Base-by-base conservation (phyloP, 352 stramenopile genomes). In the Phytophthora citrophthora region DNA sequence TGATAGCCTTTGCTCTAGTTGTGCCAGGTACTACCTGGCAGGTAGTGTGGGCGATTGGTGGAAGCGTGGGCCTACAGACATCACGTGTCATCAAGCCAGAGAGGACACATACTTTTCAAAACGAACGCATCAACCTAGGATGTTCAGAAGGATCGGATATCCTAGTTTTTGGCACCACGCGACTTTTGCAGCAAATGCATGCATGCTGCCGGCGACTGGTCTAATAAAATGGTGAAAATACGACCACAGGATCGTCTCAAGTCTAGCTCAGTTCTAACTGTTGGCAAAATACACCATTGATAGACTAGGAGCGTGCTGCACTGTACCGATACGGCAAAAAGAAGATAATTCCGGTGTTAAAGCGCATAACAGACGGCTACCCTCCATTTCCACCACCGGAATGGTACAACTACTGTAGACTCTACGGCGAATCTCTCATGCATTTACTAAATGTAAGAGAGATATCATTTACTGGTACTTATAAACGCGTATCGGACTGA, bases 71-170 rank as follows among this genome's bases (percentile, higher is more conserved):
- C 27, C 18, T 11, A 11, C 6, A 32, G 11, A 6, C 7, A 12
- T 32, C 29, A 32, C 47, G 6, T 45, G 39, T 12, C n/a, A 54
- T 54, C 47, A 39, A 54, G 47, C 47, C 47, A 7, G 47, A 45
- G 27, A 3, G 29, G 29, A 32, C n/a, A 16, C 18, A 18, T 31
- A 18, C 41, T 32, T 48, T 31, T 12, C 32, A 45, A 16, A 24
- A 24, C 23, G 10, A 15, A 20, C 36, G 16, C 49, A 32, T 46
- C 20, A 56, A 43, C 32, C 13, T 26, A 36, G 29, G 49, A 56
- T 56, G 32, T 36, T 56, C 5, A 24, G 45, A 51, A 41, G 34
- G 34, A 16, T 41, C 34, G 34, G 34, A 16, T 16, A 41, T 16
- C 34, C 15, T 16, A 41, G 15, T 41, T 41, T 41, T 41, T 41